Evolutionary conservation across 1,284 basidiomycete genomes (phyloP).

Genomic region (Rhodotorula mucilaginosa): DNA sequence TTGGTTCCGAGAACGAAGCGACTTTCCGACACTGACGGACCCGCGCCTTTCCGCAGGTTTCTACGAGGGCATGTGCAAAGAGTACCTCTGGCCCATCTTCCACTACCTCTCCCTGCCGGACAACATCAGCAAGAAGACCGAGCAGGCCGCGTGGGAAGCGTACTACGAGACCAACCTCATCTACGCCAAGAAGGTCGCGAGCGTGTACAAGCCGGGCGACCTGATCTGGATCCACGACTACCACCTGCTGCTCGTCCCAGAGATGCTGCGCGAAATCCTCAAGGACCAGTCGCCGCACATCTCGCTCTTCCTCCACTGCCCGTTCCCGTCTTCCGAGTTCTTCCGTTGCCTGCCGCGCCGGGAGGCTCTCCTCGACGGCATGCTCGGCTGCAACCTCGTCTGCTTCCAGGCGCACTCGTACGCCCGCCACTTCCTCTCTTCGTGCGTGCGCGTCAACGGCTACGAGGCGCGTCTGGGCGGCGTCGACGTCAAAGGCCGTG

Average conservation of each 20-base stretch:
- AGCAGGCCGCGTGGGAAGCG: slow-evolving; percentile 73
- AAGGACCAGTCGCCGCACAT: slow-evolving; percentile 67
- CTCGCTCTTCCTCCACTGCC: slow-evolving; percentile 94
- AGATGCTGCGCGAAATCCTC: slow-evolving; percentile 72
- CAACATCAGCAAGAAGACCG: slow-evolving; percentile 63
- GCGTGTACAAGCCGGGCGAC: slow-evolving; percentile 80
- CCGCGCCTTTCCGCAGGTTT: slow-evolving; percentile 31
- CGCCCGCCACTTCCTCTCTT: slow-evolving; percentile 89
- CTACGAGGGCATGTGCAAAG: slow-evolving; percentile 81
- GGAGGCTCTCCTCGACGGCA: slow-evolving; percentile 92
- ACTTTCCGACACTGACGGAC: background rate
- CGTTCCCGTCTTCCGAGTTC: slow-evolving; percentile 94
- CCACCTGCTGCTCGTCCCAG: slow-evolving; percentile 86
- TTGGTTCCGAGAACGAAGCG: too few relatives aligned
- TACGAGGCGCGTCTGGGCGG: slow-evolving; percentile 80
- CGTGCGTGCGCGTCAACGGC: slow-evolving; percentile 92
- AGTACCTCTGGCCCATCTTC: slow-evolving; percentile 86
- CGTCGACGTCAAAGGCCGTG: slow-evolving; percentile 85
- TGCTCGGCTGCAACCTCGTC: slow-evolving; percentile 94
- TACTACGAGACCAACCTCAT: slow-evolving; percentile 82
- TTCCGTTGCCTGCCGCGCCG: slow-evolving; percentile 91
- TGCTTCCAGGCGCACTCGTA: slow-evolving; percentile 96
- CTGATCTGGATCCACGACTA: slow-evolving; percentile 61
- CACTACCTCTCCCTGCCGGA: slow-evolving; percentile 78
- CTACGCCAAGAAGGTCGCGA: slow-evolving; percentile 74